Conservation (phyloP, 495 filamentous ascomycete species). For the Cenococcum geophilum region DNA sequence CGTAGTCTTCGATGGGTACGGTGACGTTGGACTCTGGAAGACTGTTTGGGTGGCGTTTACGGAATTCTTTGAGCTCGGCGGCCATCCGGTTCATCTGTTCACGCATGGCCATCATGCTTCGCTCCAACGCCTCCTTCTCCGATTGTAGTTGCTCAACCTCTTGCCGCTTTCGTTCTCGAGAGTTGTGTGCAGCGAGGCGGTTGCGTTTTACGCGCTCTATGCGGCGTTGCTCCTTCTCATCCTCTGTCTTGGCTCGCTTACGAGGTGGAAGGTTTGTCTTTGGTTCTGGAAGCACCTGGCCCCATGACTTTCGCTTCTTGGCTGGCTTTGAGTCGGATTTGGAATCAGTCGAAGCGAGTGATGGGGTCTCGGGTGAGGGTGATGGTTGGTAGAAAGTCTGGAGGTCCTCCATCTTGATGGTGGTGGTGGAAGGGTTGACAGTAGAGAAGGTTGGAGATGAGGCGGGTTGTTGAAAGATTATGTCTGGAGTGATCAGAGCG, state of each 20-base stretch:
- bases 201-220: constrained; percentile 96
- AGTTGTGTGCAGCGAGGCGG: constrained; percentile 91
- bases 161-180: constrained; percentile 86
- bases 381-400: not conserved
- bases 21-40: not conserved
- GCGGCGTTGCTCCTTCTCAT: constrained; percentile 96
- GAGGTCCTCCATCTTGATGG: constrained; percentile 33
- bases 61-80: constrained; percentile 52
- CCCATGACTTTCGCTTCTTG: constrained; percentile 99
- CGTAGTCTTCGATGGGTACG: constrained; percentile 12
- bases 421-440: constrained; percentile 15
- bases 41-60: constrained; percentile 35
- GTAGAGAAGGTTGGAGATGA: constrained; percentile 13
- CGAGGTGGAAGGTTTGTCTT: constrained; percentile 95
- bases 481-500: constrained; percentile 10
- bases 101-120: constrained; percentile 56
- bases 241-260: constrained; percentile 94
- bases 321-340: constrained; percentile 48
- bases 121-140: constrained; percentile 62
- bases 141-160: constrained; percentile 87
- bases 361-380: not conserved
- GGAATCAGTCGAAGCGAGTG: constrained; percentile 1
- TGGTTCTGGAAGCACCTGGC: constrained; percentile 90
- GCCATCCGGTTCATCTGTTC: constrained; percentile 60
- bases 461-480: constrained; percentile 6